Base-by-base conservation (phyloP, 148 eudicot genomes). In the Dysphania ambrosioides region DNA sequence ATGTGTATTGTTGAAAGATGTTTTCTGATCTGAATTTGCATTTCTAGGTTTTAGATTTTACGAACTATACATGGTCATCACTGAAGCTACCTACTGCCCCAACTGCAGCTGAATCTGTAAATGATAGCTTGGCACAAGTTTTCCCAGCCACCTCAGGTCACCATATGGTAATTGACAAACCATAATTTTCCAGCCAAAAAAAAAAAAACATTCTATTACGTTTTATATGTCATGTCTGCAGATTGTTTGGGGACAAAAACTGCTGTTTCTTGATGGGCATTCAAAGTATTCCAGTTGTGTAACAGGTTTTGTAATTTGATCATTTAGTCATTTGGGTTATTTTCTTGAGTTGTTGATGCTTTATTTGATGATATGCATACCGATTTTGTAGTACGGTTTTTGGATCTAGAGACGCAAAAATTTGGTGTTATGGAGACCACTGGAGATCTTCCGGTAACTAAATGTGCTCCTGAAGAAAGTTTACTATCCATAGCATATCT, bases 61-160 rank as follows among this genome's bases (percentile, higher is more conserved):
- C 82, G 66, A 82, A 55, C 72, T 85, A 87, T 72, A 55, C 85
- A 65, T 95, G 98, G 98, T 87, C 93, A 61, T 78, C 96, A 30
- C 77, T 90, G 59, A 84, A 84, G 79, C 71, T 83, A 80, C 75
- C 76, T 51, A 63, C 63, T 51, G 83, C 79, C 73, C 42, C 81
- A 75, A 77, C 77, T 69, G 75, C 74, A 65, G 81, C 66, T 41
- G 75, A 76, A 21, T 71, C 70, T 65, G 81, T 83, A 74, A 79
- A 88, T 72, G 80, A 81, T 77, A 80, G 72, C 63, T 51, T 59
- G n/a, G 72, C 72, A 12, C 84, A 85, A 75, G 82, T 41, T 57
- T 80, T 94, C 79, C 91, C 93, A 21, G 82, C 98, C 34, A 86
- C 83, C 62, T 86, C 98, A 32, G 93, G 93, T 71, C 98, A 95